These are phyloP conservation scores for Populus hybrid DNA, from an alignment of 441 rosid genomes.

Conservation along the genomic window DNA sequence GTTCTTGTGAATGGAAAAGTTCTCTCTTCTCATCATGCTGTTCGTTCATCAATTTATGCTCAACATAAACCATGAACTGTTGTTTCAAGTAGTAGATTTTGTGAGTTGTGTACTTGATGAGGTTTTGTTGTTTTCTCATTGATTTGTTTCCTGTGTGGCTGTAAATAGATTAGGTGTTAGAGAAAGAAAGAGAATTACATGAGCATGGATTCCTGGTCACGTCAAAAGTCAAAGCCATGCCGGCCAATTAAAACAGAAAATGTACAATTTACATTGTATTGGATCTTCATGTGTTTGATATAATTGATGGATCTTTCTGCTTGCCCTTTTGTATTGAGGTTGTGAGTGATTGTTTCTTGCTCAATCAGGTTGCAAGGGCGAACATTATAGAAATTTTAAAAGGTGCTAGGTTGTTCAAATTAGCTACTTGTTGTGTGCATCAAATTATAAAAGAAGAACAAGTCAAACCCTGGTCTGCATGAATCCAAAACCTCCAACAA, in stretches of 20 bases:
- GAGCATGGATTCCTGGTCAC: background rate
- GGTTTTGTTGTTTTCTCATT: constrained; percentile 6
- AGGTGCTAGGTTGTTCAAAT: too few relatives aligned
- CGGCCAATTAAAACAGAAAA: background rate
- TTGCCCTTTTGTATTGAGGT: background rate
- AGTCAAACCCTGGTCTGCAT: too few relatives aligned
- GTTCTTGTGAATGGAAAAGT: constrained; percentile 56
- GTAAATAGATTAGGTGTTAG: constrained; percentile 26
- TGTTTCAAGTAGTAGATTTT: constrained; percentile 1
- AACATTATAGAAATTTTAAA: too few relatives aligned
- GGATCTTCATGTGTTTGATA: background rate
- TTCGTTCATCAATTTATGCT: constrained; percentile 50
- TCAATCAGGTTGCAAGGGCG: too few relatives aligned
- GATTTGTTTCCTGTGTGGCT: constrained; percentile 11
- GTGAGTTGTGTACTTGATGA: constrained; percentile 10
- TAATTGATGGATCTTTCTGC: background rate
- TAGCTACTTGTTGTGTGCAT: too few relatives aligned
- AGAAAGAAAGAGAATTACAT: constrained; percentile 3
- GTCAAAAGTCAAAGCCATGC: background rate
- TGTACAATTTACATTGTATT: constrained; percentile 1
- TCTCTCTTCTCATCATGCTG: constrained; percentile 35
- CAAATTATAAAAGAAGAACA: too few relatives aligned
- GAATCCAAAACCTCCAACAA: too few relatives aligned
- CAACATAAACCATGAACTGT: constrained; percentile 57
- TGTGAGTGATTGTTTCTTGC: too few relatives aligned